Evolutionary conservation across 2,329 filamentous ascomycete species (phyloP), one percentile per base, ranked within the genome.

Genomic region (Sarocladiaceae sp.): DNA sequence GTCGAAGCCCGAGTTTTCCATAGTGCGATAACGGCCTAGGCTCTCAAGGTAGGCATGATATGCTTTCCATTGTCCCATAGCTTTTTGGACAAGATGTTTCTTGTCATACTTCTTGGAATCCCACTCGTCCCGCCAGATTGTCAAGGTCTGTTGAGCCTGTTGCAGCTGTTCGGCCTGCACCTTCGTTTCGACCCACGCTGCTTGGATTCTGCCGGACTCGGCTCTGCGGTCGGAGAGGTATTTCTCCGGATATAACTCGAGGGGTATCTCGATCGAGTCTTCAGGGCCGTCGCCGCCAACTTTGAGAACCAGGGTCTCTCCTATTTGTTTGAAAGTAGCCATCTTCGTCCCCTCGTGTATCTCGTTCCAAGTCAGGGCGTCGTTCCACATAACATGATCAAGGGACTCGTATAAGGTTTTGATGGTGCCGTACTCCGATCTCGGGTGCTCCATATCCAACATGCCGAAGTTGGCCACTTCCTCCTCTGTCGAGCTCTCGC

Each of bases 191-290:
- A 60, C 62, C 65, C 63, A 69, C 1, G 61, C 68, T 12, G 55
- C 53, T 54, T 75, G 73, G 37, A 80, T 77, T 7, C 70, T 67
- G 8, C 71, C 55, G 13, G 78, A 74, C 50, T 76, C 72, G 11
- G 75, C 66, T 52, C 72, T 74, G 13, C 73, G 71, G 11, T 59
- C 63, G 46, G 68, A 65, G 50, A 79, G 62, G 53, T 82, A 83
- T n/a, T 71, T 73, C 60, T 82, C 79, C 1, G 77, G 73, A 57
- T 79, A 82, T 55, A 80, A 73, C 12, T 74, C 64, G 37, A 66
- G 64, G 5, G 79, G 79, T 29, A 83, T 73, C 3, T 80, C 75
- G 37, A 80, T 67, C 2, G 69, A 68, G 40, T 71, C 71, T 7
- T 65, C 60, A 4, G 73, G 66, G 2, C 72, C 74, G 3, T 70